Base-by-base conservation (phyloP, 345 rosid species). In the Corchorus olitorius region DNA sequence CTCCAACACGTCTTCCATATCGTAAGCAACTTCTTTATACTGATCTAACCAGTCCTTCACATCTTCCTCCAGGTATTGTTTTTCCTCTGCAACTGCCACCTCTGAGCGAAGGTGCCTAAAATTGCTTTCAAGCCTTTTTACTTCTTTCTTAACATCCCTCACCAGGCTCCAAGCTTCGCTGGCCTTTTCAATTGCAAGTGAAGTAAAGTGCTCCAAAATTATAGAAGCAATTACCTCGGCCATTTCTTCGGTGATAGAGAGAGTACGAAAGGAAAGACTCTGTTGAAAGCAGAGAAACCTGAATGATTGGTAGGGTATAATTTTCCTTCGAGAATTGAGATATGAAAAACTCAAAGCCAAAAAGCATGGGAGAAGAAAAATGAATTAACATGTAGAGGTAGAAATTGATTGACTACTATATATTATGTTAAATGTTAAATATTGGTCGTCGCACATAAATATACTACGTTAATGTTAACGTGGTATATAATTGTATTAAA, bases 41-140 rank as follows among this genome's bases (percentile, higher is more conserved):
- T 8, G n/a, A 0, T 37, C 62, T 1, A 75, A 7, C 77, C 77
- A 75, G 5, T 2, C 10, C 15, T 64, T 50, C 17, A 75, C 15
- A 6, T 37, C 4, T 37, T 11, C 20, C 12, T 63, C 37, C 37
- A 1, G 5, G 12, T 16, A 33, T 27, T 64, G 71, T 41, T n/a
- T 64, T 19, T 75, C 22, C 50, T 75, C 77, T 8, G 69, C 77
- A 61, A 61, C 77, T 14, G 20, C 77, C n/a, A 74, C n/a, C 33
- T 13, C 43, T 1, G 3, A 19, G 4, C 13, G 17, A 70, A 74
- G 34, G 2, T 69, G 20, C 22, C 62, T 12, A 2, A 74, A 22
- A 20, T 64, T 64, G 8, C n/a, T 49, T 10, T 39, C 20, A 22
- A 74, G 77, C 19, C 35, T 62, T n/a, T 49, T 4, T 6, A 74